Base-by-base conservation (phyloP, 2,329 filamentous ascomycete species). In the Aspergillus floridensis region DNA sequence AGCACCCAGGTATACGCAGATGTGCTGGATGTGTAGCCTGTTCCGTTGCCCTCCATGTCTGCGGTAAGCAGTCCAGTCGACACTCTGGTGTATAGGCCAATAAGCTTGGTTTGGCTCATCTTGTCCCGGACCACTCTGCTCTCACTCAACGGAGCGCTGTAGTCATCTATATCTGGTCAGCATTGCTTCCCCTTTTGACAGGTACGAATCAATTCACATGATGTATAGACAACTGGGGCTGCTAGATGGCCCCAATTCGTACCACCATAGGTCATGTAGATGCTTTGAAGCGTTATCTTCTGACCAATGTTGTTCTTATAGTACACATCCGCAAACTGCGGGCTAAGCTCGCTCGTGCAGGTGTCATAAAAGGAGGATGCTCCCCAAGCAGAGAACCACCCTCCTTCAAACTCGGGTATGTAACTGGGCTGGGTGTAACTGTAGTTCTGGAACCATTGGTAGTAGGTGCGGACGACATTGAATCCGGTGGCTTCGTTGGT, bases 381-480 rank as follows among this genome's bases (percentile, higher is more conserved):
- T 0, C 79, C 80, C 82, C 82, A 84, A 14, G 80, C 76, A n/a
- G 80, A 79, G 58, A 84, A 84, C 63, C 75, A 83, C 0, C 82
- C 82, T 4, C 79, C 81, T 65, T 84, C 77, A 31, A 85, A 84
- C 65, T 84, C 83, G 5, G 82, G 78, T 0, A 85, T 66, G 58
- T 78, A 84, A 50, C 77, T 76, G 1, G 83, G 83, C 64, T 85
- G 83, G 1, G 81, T 83, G 51, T 72, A 80, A 0, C 82, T 82
- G 57, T 83, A 83, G 46, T 82, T 80, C n/a, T 79, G 75, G 62
- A 86, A 86, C 81, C 82, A 85, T 62, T 84, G 78, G 60, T 82
- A 81, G 64, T 85, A 86, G 5, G 77, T 83, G 26, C 81, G 77
- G 2, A 82, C 76, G 1, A 84, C 68, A 29, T 73, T 80, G 65